Base-by-base conservation (phyloP, 2,329 filamentous ascomycete genomes). In the Arachnomyces sp. region DNA sequence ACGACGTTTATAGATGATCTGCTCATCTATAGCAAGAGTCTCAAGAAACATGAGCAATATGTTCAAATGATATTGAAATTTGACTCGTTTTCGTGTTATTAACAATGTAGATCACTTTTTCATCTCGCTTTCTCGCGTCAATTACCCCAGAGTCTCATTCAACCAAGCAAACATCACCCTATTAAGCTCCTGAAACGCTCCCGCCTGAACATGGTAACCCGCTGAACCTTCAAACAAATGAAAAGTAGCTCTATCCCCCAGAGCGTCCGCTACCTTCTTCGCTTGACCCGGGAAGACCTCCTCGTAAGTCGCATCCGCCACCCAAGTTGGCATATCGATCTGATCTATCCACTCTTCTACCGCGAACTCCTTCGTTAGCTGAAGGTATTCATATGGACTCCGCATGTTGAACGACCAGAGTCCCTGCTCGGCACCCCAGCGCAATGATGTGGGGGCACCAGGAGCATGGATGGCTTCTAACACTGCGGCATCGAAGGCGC, bases 381-480 rank as follows among this genome's bases (percentile, higher is more conserved):
- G 46, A 18, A 61, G 36, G 36, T 52, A 60, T 2, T 55, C 48
- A 36, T 49, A 62, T 1, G 52, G 57, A 7, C 54, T 51, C 13
- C 49, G 48, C 33, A 11, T 50, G 30, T 59, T 49, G 39, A 61
- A 64, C 1, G 49, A 47, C 59, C 60, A 62, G 1, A 62, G 45
- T 2, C 60, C 59, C 40, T 65, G 60, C 29, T 57, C 49, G 14
- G 64, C 39, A 37, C 43, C 51, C 61, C 61, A 65, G 18, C 53
- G 46, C 5, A 49, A 31, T 11, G 17, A 33, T 0, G 57, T 52
- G 5, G 49, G 29, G 11, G 41, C 39, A 13, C 40, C 20, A 25
- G 20, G 37, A 31, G 30, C 33, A 9, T 33, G 29, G 17, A 37
- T 35, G 20, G 15, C 16, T 11, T 34, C 36, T 14, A 39, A 28